phyloP scores from a whole-genome alignment of 108 stramenopile genomes.

The Cyclostephanos tholiformis region DNA sequence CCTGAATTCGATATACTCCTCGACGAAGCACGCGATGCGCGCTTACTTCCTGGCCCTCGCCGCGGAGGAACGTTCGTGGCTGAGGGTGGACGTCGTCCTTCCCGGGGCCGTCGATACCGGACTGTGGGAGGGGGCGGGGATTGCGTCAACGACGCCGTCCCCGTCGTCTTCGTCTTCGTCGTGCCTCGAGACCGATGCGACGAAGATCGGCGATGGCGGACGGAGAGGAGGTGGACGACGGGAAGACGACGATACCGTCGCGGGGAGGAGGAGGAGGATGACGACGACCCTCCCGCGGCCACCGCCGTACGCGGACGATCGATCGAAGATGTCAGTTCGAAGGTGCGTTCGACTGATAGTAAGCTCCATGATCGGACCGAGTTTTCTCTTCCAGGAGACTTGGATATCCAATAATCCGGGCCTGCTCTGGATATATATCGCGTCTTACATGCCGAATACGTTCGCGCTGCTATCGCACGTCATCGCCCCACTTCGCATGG shows the following conservation, averaged over 20 bases:
- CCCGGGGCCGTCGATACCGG: constrained; percentile 71
- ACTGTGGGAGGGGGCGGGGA: constrained; percentile 16
- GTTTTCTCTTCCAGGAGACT: constrained; percentile 36
- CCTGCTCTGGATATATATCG: constrained; percentile 36
- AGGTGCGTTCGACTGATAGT: constrained; percentile 58
- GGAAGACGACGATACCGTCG: not conserved
- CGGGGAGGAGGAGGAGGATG: not conserved
- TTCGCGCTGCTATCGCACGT: constrained; percentile 13
- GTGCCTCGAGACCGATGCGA: not conserved
- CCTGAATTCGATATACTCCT: constrained; percentile 68
- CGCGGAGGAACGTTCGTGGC: constrained; percentile 54
- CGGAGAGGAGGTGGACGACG: no score
- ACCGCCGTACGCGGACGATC: constrained; percentile 6
- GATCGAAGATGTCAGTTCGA: constrained; percentile 63
- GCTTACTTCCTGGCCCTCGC: constrained; percentile 65
- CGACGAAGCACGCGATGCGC: constrained; percentile 68
- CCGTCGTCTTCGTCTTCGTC: not conserved
- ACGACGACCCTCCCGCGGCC: not conserved
- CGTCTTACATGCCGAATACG: constrained; percentile 17
- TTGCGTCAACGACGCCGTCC: no score
- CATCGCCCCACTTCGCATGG: constrained; percentile 8
- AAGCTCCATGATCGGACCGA: constrained; percentile 43
- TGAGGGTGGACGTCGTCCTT: constrained; percentile 60
- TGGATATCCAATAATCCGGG: constrained; percentile 72
- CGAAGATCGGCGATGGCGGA: no score